phyloP scores from a whole-genome alignment of 768 basidiomycete species.

The Tricholoma saponaceum region DNA sequence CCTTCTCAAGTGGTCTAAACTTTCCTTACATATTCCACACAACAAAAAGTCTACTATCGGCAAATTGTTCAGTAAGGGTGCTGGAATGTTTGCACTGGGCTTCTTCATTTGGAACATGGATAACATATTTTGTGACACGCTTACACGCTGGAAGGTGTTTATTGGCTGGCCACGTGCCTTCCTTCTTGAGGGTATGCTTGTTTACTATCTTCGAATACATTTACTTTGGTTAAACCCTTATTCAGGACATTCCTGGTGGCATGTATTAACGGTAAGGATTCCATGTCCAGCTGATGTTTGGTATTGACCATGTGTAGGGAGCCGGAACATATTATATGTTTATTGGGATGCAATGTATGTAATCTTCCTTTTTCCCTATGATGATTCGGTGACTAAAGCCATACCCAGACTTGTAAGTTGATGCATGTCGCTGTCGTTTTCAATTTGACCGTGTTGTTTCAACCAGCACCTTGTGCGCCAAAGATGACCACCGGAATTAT shows the following conservation, averaged over 20 bases:
- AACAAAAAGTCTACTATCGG: slow-evolving; percentile 37
- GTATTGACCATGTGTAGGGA: slow-evolving; percentile 27
- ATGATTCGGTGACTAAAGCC: slow-evolving; percentile 1
- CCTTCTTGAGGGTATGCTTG: slow-evolving; percentile 52
- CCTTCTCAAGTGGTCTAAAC: slow-evolving; percentile 44
- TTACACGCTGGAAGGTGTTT: slow-evolving; percentile 51
- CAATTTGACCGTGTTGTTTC: slow-evolving; percentile 2
- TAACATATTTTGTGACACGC: slow-evolving; percentile 62
- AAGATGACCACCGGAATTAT: slow-evolving; percentile 53
- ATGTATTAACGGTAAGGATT: slow-evolving; percentile 53
- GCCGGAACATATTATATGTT: slow-evolving; percentile 50
- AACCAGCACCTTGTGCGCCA: slow-evolving; percentile 49
- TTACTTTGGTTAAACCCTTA: neutral
- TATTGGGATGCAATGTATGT: slow-evolving; percentile 49
- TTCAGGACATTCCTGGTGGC: slow-evolving; percentile 73
- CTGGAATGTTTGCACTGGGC: slow-evolving; percentile 53
- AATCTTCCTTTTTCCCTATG: neutral
- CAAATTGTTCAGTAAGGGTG: slow-evolving; percentile 49
- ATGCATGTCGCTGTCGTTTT: slow-evolving; percentile 8
- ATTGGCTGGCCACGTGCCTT: slow-evolving; percentile 68
- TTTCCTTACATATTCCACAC: slow-evolving; percentile 35
- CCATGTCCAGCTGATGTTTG: neutral
- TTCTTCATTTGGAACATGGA: slow-evolving; percentile 81
- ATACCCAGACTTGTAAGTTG: slow-evolving; percentile 37
- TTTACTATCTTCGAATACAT: neutral